Percentiles rank a stretch among this genome's conserved stretches.
These are phyloP conservation scores for Asclepias syriaca DNA, from an alignment of 257 asterid species.

Conservation along the genomic window DNA sequence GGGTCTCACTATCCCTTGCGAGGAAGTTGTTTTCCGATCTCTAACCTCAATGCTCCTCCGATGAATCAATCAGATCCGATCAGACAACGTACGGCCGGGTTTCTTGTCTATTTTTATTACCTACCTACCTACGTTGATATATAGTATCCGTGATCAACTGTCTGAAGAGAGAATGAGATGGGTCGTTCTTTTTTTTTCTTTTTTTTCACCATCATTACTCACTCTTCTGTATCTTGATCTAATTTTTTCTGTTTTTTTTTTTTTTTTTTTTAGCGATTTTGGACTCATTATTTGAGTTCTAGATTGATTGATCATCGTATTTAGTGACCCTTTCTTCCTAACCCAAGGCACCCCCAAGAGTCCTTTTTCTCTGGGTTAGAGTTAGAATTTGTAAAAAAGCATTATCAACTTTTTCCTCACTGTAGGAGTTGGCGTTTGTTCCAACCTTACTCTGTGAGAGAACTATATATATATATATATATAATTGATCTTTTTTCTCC, in stretches of 20 bases:
- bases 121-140: too few relatives aligned
- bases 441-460: conserved; percentile 23
- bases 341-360: conserved; percentile 17
- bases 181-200: conserved; percentile 1
- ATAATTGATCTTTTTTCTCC: not conserved
- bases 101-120: too few relatives aligned
- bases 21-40: conserved; percentile 39
- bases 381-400: conserved; percentile 11
- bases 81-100: not conserved
- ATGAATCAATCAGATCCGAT: conserved; percentile 2
- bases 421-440: conserved; percentile 22
- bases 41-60: conserved; percentile 40
- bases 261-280: not conserved
- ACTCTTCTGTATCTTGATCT: conserved; percentile 9
- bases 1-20: conserved; percentile 52
- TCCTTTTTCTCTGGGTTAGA: conserved; percentile 25
- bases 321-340: conserved; percentile 11
- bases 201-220: conserved; percentile 19
- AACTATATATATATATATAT: not conserved
- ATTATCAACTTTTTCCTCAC: conserved; percentile 26
- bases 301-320: conserved; percentile 2
- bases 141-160: not conserved
- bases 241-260: not conserved
- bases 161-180: conserved; percentile 17
- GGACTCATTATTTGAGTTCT: conserved; percentile 4